Evolutionary conservation across 306 rosid species (phyloP), one percentile per base, ranked within the genome.

Genomic region (Pachyrhizus erosus): DNA sequence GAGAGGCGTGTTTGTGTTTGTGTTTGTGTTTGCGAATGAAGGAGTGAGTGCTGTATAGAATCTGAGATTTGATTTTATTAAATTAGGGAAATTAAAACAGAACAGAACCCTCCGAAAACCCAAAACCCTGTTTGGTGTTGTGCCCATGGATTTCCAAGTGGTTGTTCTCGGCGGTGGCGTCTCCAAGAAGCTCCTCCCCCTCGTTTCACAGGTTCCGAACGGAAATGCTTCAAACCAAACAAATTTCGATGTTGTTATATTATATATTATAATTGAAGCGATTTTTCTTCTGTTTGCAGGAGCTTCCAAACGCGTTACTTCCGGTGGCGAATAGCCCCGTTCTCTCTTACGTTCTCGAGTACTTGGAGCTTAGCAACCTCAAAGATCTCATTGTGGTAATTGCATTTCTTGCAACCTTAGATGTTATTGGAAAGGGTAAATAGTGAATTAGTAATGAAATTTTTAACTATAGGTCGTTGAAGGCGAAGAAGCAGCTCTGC

Each of bases 241-340:
- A 9, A n/a, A 34, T 37, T 37, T 66, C 17, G 7, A 33, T 18
- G 15, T 9, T 66, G 0, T 66, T 9, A 9, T 34, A 39, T 40
- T 42, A 18, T 18, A n/a, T n/a, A n/a, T n/a, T n/a, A n/a, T n/a
- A n/a, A n/a, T n/a, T n/a, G n/a, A 46, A 46, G 18, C 71, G 18
- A 24, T 76, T 43, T 5, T 34, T n/a, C n/a, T 82, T 70, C 34
- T 49, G 7, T 78, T 78, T n/a, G 66, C 92, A 96, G 98, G 99
- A 93, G 86, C 89, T 93, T 80, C 99, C 99, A 1, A 92, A 91
- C 27, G 97, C 99, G 20, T 78, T 96, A 17, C 98, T 96, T 84
- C 98, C 99, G 9, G 97, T 96, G 57, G 99, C 97, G 4, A 92
- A 93, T 79, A 90, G 98, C 9, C 97, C 97, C 15, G 90, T 96